phyloP scores from a whole-genome alignment of 805 yeast species.

The Blastobotrys robertii region DNA sequence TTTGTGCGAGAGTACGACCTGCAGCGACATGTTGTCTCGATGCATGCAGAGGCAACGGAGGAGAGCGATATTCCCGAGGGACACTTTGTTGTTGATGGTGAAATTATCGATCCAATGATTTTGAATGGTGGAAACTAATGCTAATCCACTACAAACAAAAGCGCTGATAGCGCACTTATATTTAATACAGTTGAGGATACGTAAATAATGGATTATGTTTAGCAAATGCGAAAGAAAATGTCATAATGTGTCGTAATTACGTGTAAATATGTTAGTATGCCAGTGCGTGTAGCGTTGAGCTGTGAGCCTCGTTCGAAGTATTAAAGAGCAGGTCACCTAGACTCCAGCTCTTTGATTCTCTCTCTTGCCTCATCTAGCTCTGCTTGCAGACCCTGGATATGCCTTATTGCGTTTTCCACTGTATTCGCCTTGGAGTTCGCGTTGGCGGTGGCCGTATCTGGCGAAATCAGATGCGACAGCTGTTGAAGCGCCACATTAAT shows the following conservation, averaged over 20 bases:
- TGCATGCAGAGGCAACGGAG: slow-evolving; percentile 8
- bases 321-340: background rate
- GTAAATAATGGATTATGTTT: too few species aligned
- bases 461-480: slow-evolving; percentile 58
- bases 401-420: slow-evolving; percentile 75
- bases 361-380: slow-evolving; percentile 26
- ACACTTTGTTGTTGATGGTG: background rate
- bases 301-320: too few species aligned
- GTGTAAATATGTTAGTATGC: too few species aligned
- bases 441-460: slow-evolving; percentile 31
- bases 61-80: background rate
- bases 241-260: too few species aligned
- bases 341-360: slow-evolving; percentile 6
- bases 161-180: too few species aligned
- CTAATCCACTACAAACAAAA: too few species aligned
- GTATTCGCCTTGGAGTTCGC: slow-evolving; percentile 89
- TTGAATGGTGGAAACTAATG: background rate
- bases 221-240: too few species aligned
- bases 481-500: slow-evolving; percentile 82
- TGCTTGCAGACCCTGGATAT: slow-evolving; percentile 42
- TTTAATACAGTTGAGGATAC: too few species aligned
- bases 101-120: slow-evolving; percentile 8
- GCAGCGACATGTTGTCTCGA: slow-evolving; percentile 25
- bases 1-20: slow-evolving; percentile 31
- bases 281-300: too few species aligned